phyloP scores from a whole-genome alignment of 768 basidiomycete species.

The Phylloporus rhodoxanthus region DNA sequence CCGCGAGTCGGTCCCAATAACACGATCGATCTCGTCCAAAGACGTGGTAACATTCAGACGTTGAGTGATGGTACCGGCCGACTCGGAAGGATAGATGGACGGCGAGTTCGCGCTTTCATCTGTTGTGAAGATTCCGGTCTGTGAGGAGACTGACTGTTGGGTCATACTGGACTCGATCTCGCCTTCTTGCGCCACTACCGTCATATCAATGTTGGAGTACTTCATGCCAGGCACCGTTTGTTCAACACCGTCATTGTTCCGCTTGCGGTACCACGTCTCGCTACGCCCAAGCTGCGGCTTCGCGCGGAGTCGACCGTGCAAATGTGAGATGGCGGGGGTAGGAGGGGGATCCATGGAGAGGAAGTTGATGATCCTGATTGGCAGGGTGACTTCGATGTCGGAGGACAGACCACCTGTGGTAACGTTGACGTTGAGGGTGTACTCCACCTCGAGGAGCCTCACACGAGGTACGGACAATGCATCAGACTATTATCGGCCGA shows the following conservation, averaged over 20 bases:
- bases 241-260: conserved; percentile 10
- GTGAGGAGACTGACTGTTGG: conserved; percentile 5
- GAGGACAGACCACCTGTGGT: conserved; percentile 53
- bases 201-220: conserved; percentile 23
- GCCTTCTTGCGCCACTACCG: conserved; percentile 23
- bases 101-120: conserved; percentile 16
- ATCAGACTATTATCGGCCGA: conserved; percentile 44
- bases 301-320: conserved; percentile 14
- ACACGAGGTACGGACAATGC: conserved; percentile 63
- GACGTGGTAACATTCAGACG: conserved; percentile 12
- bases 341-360: conserved; percentile 82
- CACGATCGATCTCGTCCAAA: conserved; percentile 28
- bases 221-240: conserved; percentile 32
- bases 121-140: conserved; percentile 1
- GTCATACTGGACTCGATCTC: conserved; percentile 4
- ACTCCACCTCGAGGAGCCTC: conserved; percentile 70
- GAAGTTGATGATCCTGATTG: conserved; percentile 75
- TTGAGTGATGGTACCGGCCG: conserved; percentile 19
- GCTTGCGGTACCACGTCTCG: conserved; percentile 29
- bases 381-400: conserved; percentile 65
- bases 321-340: conserved; percentile 24
- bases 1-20: conserved; percentile 18
- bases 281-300: conserved; percentile 24
- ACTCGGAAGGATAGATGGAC: conserved; percentile 28
- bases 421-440: conserved; percentile 60